phyloP scores from a whole-genome alignment of 345 rosid species.

The Euphorbia tirucalli region DNA sequence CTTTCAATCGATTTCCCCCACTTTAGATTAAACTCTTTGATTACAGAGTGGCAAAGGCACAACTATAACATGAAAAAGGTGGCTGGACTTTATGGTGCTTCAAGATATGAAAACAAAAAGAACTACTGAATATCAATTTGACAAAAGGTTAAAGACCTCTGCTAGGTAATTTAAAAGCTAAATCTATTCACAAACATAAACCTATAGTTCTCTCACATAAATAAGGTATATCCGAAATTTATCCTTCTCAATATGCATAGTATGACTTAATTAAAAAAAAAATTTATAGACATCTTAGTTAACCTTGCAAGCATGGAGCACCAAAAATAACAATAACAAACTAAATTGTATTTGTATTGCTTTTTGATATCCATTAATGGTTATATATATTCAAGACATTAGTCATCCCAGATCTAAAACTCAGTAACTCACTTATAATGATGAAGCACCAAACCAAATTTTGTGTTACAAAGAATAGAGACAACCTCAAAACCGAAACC shows the following conservation, averaged over 20 bases:
- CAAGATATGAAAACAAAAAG: not conserved
- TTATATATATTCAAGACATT: not conserved
- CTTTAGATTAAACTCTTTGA: not conserved
- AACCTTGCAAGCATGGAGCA: not conserved
- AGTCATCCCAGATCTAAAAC: not conserved
- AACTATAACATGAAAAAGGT: not conserved
- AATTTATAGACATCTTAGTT: not conserved
- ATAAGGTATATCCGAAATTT: not conserved
- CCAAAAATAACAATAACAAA: not conserved
- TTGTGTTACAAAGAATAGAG: slow-evolving; percentile 7
- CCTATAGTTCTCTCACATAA: not conserved
- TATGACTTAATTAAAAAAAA: not conserved
- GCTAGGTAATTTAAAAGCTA: not conserved
- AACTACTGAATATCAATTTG: not conserved
- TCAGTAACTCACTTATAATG: not conserved
- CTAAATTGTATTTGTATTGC: too few species aligned
- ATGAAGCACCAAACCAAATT: not conserved
- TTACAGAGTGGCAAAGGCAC: not conserved
- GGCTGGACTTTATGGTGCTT: not conserved
- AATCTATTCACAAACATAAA: not conserved
- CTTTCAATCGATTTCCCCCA: not conserved
- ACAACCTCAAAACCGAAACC: slow-evolving; percentile 96
- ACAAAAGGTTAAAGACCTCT: not conserved
- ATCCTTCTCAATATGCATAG: not conserved
- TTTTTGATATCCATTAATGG: too few species aligned